Percentiles rank a stretch among this genome's conserved stretches.
Conservation (phyloP, 2,329 filamentous ascomycete genomes). For the Aspergillus fumigatus region DNA sequence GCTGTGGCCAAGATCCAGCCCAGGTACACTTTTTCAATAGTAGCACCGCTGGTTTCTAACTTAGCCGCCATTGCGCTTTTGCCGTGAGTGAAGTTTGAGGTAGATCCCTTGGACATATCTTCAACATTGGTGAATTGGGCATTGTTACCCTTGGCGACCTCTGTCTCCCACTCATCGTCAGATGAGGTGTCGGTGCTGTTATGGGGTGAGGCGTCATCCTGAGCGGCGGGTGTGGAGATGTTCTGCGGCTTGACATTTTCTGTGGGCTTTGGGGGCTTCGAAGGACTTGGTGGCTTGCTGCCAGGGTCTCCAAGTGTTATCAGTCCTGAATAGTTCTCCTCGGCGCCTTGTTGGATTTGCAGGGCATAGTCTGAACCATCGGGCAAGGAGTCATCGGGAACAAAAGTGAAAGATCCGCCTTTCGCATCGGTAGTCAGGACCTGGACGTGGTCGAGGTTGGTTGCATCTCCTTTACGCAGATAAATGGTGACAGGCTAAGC, state of each 20-base stretch:
- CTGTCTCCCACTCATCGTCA: conserved; percentile 3
- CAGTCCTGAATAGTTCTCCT: conserved; percentile 53
- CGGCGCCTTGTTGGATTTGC: conserved; percentile 50
- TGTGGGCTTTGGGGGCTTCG: background rate
- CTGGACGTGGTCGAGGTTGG: conserved; percentile 48
- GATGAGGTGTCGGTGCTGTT: conserved; percentile 11
- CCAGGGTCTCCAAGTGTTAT: conserved; percentile 41
- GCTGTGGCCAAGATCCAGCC: conserved; percentile 11
- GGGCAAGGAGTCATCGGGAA: conserved; percentile 40
- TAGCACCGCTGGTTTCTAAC: conserved; percentile 10
- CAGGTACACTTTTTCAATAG: conserved; percentile 8
- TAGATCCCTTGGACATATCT: conserved; percentile 5
- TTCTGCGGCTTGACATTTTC: background rate
- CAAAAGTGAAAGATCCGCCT: conserved; percentile 50
- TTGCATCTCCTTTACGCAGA: conserved; percentile 50
- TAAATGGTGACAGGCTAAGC: conserved; percentile 50
- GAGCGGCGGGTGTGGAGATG: background rate
- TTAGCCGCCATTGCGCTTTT: conserved; percentile 11
- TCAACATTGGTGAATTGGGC: conserved; percentile 16
- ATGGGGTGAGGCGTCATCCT: conserved; percentile 4
- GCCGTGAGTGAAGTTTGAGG: conserved; percentile 8
- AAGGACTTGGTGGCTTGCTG: conserved; percentile 17
- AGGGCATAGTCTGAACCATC: conserved; percentile 53
- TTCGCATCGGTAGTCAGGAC: conserved; percentile 45
- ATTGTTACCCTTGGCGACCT: conserved; percentile 17